phyloP scores from a whole-genome alignment of 352 stramenopile genomes.

The Globisporangium mamillatum region DNA sequence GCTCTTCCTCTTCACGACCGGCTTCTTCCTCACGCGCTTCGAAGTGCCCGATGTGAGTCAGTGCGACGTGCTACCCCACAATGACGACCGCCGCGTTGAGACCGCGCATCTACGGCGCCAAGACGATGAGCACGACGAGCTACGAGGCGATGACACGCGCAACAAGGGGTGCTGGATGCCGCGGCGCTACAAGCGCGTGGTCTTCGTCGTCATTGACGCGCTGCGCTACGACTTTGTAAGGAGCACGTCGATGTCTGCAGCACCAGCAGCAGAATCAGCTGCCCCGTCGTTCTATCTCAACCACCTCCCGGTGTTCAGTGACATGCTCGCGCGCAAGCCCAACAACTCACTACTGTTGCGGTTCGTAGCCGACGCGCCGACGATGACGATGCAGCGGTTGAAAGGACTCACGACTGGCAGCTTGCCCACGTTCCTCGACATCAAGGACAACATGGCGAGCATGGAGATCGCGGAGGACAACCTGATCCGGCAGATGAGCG shows the following conservation, averaged over 20 bases:
- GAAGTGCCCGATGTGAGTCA: slow-evolving; percentile 70
- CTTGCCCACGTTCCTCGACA: slow-evolving; percentile 98
- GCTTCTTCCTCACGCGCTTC: slow-evolving; percentile 90
- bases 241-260: neutral
- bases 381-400: slow-evolving; percentile 98
- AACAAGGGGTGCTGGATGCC: slow-evolving; percentile 67
- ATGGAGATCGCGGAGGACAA: slow-evolving; percentile 95
- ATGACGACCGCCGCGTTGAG: neutral
- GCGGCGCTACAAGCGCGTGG: slow-evolving; percentile 72
- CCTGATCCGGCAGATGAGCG: slow-evolving; percentile 88
- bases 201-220: slow-evolving; percentile 96
- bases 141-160: slow-evolving; percentile 13
- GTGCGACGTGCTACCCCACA: slow-evolving; percentile 36
- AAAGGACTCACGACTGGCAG: slow-evolving; percentile 97
- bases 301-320: slow-evolving; percentile 80
- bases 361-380: slow-evolving; percentile 97
- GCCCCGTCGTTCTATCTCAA: slow-evolving; percentile 69
- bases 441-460: slow-evolving; percentile 92
- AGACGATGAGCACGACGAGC: neutral
- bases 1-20: slow-evolving; percentile 80
- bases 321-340: slow-evolving; percentile 48
- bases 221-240: slow-evolving; percentile 96
- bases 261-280: neutral
- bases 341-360: slow-evolving; percentile 82
- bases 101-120: slow-evolving; percentile 3